Conservation (phyloP, 2,329 filamentous ascomycete genomes). For the Colletotrichum falcatum region DNA sequence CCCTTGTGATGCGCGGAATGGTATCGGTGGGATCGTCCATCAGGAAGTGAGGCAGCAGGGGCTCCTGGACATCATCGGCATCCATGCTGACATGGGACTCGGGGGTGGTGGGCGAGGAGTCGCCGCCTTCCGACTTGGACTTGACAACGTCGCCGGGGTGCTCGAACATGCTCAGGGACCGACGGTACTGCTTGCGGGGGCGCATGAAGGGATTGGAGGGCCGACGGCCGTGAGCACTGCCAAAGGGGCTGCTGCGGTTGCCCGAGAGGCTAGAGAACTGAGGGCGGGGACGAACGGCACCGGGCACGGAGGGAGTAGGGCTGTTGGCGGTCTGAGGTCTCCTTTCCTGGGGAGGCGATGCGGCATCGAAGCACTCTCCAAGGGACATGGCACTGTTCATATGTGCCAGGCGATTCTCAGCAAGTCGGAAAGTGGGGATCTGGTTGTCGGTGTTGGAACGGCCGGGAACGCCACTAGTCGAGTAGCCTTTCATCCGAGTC, state of each 20-base stretch:
- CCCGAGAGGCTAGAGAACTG: conserved; percentile 72
- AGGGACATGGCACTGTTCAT: conserved; percentile 71
- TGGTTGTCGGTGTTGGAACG: conserved; percentile 73
- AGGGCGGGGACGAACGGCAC: conserved; percentile 72
- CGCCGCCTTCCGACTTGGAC: conserved; percentile 70
- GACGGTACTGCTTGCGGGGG: conserved; percentile 88
- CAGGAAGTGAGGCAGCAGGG: conserved; percentile 85
- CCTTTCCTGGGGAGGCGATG: conserved; percentile 81
- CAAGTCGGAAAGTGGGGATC: conserved; percentile 80
- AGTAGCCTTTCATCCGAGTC: conserved; percentile 79
- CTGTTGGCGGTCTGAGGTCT: conserved; percentile 71
- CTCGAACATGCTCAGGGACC: conserved; percentile 98
- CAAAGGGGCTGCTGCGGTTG: conserved; percentile 80
- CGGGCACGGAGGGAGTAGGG: conserved; percentile 65
- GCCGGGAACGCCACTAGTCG: conserved; percentile 72
- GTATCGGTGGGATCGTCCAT: conserved; percentile 84
- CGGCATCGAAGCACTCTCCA: conserved; percentile 80
- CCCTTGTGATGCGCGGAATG: conserved; percentile 86
- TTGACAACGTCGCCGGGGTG: conserved; percentile 89
- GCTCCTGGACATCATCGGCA: conserved; percentile 79
- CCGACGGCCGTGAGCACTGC: conserved; percentile 77
- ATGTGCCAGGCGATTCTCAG: conserved; percentile 49
- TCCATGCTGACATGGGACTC: conserved; percentile 82
- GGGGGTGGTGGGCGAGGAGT: conserved; percentile 59
- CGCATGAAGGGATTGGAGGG: conserved; percentile 77